A percentile compares a stretch with the other conserved stretches of the same genome.
phyloP scores from a whole-genome alignment of 345 rosid genomes.

The Eucalyptus marginata region DNA sequence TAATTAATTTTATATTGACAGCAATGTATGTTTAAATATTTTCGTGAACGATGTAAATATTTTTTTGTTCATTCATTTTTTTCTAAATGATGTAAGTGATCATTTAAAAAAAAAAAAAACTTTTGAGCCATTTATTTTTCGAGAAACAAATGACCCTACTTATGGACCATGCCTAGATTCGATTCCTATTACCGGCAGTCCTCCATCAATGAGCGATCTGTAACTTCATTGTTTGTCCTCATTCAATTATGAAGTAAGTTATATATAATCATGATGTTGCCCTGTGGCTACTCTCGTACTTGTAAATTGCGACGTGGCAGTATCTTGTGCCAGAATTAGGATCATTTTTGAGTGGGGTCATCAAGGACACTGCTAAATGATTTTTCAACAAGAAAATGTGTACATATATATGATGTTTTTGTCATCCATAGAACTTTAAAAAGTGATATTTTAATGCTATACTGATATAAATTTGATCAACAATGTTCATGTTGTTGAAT shows the following conservation, averaged over 20 bases:
- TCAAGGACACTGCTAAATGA: not conserved
- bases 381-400: not conserved
- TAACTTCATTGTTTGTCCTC: not conserved
- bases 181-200: not conserved
- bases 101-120: no score
- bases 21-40: no score
- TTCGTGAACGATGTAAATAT: no score
- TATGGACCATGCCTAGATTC: not conserved
- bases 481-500: not conserved
- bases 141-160: rapidly evolving
- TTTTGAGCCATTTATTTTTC: not conserved
- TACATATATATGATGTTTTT: not conserved
- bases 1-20: no score
- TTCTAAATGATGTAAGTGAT: no score
- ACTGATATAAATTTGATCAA: not conserved
- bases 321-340: not conserved
- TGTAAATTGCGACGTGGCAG: not conserved
- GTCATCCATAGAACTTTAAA: not conserved
- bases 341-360: not conserved
- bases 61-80: no score
- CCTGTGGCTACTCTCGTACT: not conserved
- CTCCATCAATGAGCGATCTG: not conserved
- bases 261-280: not conserved
- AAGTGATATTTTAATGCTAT: not conserved
- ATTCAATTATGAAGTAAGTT: not conserved